Evolutionary conservation across 2,329 filamentous ascomycete genomes (phyloP), one percentile per base, ranked within the genome.

Genomic region (Rhynchosporium graminicola): DNA sequence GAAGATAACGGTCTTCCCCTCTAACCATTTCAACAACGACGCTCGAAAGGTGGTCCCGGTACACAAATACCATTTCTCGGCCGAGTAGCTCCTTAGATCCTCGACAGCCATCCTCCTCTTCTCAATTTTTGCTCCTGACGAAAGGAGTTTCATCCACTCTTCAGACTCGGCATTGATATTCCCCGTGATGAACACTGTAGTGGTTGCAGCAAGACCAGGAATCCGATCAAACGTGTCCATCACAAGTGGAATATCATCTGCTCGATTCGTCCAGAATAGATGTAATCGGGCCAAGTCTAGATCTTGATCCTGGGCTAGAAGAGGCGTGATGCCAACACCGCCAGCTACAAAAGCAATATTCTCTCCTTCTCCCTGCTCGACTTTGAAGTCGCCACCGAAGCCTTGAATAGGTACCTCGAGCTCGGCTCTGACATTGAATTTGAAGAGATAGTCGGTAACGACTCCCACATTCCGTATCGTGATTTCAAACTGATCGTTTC

Each of bases 271-370:
- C 92, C 91, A 96, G 1, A 92, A 78, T 4, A 95, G 72, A 31
- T 70, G 76, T 43, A 95, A 72, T 3, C 74, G 71, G 1, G 73
- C 68, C 4, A 77, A 65, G 62, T 79, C 74, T 0, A 91, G 72
- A 5, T 81, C 75, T 0, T 76, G 78, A n/a, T 86, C 80, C 68
- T 91, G 89, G 0, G 87, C 85, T n/a, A 96, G 78, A 3, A 95
- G 69, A 1, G 92, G 92, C 33, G 92, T 96, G 64, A 96, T 91
- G 0, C 92, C 92, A 6, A 96, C 89, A 3, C 92, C 92, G 0
- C 85, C 90, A 5, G 90, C 90, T 3, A 96, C 75, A 67, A 93
- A 95, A 0, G 85, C 76, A 38, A 77, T 73, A 47, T 63, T 58
- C 4, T 75, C 71, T 15, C 69, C 69, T 13, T 60, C 45, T 28